Evolutionary conservation across 345 rosid species (phyloP).

Genomic region (Angophora floribunda): DNA sequence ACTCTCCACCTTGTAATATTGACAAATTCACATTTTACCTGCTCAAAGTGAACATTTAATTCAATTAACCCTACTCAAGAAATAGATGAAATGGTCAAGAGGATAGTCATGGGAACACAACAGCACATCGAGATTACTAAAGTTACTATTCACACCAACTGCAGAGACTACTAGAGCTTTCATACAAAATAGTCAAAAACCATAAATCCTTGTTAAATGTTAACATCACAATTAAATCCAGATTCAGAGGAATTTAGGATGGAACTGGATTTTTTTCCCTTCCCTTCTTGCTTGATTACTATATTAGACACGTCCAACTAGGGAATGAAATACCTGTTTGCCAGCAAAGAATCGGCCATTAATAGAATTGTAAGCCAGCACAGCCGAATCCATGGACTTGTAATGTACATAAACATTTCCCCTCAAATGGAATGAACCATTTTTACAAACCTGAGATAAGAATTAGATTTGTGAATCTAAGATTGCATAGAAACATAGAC

Average conservation of each 20-base stretch:
- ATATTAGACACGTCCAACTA: background rate
- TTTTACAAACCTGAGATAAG: constrained; percentile 67
- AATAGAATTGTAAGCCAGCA: constrained; percentile 50
- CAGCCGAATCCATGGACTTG: constrained; percentile 72
- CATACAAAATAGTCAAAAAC: background rate
- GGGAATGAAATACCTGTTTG: constrained; percentile 58
- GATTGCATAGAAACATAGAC: background rate
- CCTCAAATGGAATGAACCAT: constrained; percentile 83
- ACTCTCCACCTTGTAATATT: constrained; percentile 83
- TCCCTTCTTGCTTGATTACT: background rate
- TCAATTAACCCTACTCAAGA: background rate
- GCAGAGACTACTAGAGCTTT: background rate
- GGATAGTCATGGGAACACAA: background rate
- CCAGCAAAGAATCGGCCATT: constrained; percentile 93
- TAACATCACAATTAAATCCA: background rate
- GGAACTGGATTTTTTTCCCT: background rate
- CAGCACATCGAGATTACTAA: background rate
- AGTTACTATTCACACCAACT: background rate
- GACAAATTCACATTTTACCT: constrained; percentile 84
- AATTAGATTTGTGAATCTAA: background rate
- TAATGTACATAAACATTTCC: constrained; percentile 92
- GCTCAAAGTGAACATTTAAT: constrained; percentile 1
- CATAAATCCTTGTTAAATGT: background rate
- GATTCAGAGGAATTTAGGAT: background rate
- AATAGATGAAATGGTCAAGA: background rate